Evolutionary conservation across 2,329 filamentous ascomycete genomes (phyloP).

Genomic region (Trichoderma arundinaceum): DNA sequence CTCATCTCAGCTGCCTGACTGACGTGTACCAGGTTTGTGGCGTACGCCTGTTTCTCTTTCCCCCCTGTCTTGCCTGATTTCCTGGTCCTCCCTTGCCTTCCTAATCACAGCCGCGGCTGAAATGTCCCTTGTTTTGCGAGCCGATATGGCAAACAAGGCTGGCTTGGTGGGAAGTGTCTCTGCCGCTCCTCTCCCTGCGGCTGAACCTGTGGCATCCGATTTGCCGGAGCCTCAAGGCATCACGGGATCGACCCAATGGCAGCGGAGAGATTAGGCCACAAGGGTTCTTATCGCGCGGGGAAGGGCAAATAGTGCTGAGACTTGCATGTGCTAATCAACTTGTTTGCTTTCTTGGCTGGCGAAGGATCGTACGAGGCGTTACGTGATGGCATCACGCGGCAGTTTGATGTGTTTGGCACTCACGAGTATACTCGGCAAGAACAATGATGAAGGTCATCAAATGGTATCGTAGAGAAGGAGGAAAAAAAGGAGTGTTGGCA

Average conservation of each 20-base stretch:
- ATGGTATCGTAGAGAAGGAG: no score
- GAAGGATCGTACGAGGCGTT: background rate
- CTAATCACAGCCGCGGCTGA: background rate
- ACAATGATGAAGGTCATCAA: background rate
- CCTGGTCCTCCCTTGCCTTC: background rate
- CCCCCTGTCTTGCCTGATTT: background rate
- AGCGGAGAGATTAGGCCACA: background rate
- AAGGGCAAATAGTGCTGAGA: background rate
- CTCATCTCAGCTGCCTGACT: background rate
- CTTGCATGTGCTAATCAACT: background rate
- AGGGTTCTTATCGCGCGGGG: background rate
- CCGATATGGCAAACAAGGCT: background rate
- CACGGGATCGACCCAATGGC: background rate
- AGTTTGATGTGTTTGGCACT: no score
- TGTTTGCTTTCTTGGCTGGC: background rate
- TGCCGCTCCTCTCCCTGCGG: slow-evolving; percentile 1
- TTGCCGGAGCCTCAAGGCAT: background rate
- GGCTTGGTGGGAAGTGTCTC: background rate
- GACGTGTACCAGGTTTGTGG: background rate
- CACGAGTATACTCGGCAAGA: no score
- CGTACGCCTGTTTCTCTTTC: background rate
- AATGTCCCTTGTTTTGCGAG: background rate
- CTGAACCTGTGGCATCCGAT: background rate
- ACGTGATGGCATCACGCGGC: background rate
- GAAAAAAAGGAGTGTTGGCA: no score